Percentiles rank a stretch among this genome's conserved stretches.
These are phyloP conservation scores for Botrytis cinerea DNA, from an alignment of 2,329 filamentous ascomycete genomes.

Conservation along the genomic window DNA sequence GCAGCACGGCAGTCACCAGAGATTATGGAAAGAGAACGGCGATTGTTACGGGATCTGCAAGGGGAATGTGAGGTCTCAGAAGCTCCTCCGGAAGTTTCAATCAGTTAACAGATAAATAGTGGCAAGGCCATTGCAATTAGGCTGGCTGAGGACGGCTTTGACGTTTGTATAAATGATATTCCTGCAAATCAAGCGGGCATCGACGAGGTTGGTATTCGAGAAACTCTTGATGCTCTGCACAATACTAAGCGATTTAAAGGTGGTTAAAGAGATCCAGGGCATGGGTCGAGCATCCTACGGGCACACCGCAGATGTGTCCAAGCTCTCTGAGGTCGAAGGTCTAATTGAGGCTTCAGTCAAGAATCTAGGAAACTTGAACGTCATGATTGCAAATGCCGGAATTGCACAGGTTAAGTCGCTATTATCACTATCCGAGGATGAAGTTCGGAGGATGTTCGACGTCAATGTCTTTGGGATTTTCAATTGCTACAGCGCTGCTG, in stretches of 20 bases:
- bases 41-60: conserved; percentile 46
- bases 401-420: conserved; percentile 39
- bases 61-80: conserved; percentile 43
- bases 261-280: conserved; percentile 53
- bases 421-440: conserved; percentile 40
- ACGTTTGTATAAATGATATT: conserved; percentile 66
- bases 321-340: conserved; percentile 36
- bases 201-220: conserved; percentile 46
- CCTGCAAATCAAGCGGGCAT: conserved; percentile 53
- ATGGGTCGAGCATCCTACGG: conserved; percentile 56
- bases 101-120: conserved; percentile 41
- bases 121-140: conserved; percentile 64
- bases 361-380: conserved; percentile 36
- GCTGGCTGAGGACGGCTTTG: conserved; percentile 65
- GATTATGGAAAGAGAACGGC: conserved; percentile 41
- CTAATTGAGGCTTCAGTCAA: conserved; percentile 36
- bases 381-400: conserved; percentile 41
- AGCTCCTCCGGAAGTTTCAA: conserved; percentile 7
- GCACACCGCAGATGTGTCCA: conserved; percentile 60
- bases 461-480: conserved; percentile 67
- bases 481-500: conserved; percentile 64
- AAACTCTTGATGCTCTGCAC: background rate
- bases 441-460: conserved; percentile 53
- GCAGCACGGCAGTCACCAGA: conserved; percentile 36
- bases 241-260: conserved; percentile 26